Evolutionary conservation across 1,284 basidiomycete genomes (phyloP).

Genomic region (Puccinia triticina): DNA sequence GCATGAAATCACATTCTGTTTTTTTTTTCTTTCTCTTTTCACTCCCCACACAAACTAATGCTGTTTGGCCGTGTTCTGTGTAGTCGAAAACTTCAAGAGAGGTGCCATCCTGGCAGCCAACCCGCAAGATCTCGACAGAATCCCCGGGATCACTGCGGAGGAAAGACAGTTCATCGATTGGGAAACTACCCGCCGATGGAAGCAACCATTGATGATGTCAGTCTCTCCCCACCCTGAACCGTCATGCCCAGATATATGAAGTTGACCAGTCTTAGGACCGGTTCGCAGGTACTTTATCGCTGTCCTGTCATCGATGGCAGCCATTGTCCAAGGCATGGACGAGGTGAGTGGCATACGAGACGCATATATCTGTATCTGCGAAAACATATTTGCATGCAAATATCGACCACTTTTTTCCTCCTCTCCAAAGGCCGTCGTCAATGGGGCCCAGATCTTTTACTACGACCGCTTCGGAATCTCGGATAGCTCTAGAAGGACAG

Average conservation of each 20-base stretch:
- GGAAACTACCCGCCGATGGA: conserved; percentile 26
- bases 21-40: too few relatives aligned
- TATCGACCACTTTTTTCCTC: too few relatives aligned
- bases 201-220: conserved; percentile 43
- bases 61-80: too few relatives aligned
- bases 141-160: conserved; percentile 67
- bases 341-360: conserved; percentile 51
- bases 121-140: conserved; percentile 65
- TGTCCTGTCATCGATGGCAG: conserved; percentile 58
- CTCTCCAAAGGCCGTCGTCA: conserved; percentile 34
- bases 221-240: background rate
- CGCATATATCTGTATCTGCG: background rate
- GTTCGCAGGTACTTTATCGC: conserved; percentile 55
- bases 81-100: conserved; percentile 64
- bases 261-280: background rate
- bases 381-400: too few relatives aligned
- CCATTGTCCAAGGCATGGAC: conserved; percentile 59
- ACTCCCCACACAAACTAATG: too few relatives aligned
- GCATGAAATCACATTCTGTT: too few relatives aligned
- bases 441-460: conserved; percentile 46
- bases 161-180: conserved; percentile 56
- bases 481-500: conserved; percentile 51
- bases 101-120: conserved; percentile 71
- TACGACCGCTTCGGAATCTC: conserved; percentile 37
- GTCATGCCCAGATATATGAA: background rate